These are phyloP conservation scores for Aspergillus eucalypticola DNA, from an alignment of 2,329 filamentous ascomycete species.

Conservation along the genomic window DNA sequence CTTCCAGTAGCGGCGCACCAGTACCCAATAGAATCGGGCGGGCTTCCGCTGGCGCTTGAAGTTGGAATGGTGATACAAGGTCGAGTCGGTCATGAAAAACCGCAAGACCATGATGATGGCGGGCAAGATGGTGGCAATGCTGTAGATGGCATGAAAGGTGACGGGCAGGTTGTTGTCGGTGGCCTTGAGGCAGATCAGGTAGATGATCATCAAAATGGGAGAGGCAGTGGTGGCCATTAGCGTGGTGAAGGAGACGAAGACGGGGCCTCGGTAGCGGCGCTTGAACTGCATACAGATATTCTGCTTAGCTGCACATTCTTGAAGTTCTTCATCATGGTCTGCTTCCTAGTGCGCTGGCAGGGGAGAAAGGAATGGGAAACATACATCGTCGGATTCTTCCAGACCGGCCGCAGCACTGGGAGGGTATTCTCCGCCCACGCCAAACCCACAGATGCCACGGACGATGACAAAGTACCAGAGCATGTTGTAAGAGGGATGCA, in stretches of 20 bases:
- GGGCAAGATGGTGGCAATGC: slow-evolving; percentile 36
- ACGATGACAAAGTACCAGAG: slow-evolving; percentile 42
- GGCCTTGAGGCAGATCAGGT: slow-evolving; percentile 38
- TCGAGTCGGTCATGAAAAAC: slow-evolving; percentile 37
- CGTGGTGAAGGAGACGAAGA: slow-evolving; percentile 39
- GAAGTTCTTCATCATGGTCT: not conserved
- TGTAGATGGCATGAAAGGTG: slow-evolving; percentile 33
- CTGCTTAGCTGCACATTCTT: not conserved
- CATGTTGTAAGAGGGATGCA: slow-evolving; percentile 36
- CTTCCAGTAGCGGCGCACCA: slow-evolving; percentile 31
- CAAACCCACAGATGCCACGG: slow-evolving; percentile 40
- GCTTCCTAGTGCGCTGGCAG: too few species aligned
- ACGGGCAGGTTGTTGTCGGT: slow-evolving; percentile 36
- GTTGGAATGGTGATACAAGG: slow-evolving; percentile 36
- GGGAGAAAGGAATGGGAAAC: not conserved
- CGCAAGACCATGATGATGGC: slow-evolving; percentile 35
- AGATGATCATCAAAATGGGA: slow-evolving; percentile 39
- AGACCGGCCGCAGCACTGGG: slow-evolving; percentile 40
- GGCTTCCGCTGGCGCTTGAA: slow-evolving; percentile 31
- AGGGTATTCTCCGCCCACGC: slow-evolving; percentile 42
- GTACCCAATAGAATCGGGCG: slow-evolving; percentile 25
- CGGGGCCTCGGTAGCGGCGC: slow-evolving; percentile 32
- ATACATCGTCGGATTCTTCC: slow-evolving; percentile 37
- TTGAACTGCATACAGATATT: slow-evolving; percentile 15
- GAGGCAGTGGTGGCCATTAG: slow-evolving; percentile 38